Base-by-base conservation (phyloP, 495 filamentous ascomycete genomes). In the Haplographium delicatum region DNA sequence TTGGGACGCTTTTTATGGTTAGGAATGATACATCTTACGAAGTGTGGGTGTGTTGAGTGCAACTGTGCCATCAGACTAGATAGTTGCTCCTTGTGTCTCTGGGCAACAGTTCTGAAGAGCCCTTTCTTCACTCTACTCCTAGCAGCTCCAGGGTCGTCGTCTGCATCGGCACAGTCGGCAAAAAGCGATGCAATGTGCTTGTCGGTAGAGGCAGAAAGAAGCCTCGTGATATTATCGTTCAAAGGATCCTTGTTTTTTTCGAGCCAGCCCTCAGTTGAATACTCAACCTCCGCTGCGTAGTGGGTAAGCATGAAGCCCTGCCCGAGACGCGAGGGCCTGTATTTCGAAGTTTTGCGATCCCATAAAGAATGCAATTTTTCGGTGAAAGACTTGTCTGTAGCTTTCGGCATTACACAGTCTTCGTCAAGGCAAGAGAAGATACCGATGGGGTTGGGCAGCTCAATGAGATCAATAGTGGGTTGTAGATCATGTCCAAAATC, bases 181-280 rank as follows among this genome's bases (percentile, higher is more conserved):
- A 99, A 99, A 0, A 99, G 72, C 44, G 80, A 76, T 4, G 90
- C 86, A 53, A 96, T 76, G 64, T 97, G 89, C 47, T 75, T 82
- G 57, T 96, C 85, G 1, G 72, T 78, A 5, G 94, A 97, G 4
- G 76, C 73, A 33, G 91, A 89, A 11, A 99, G 76, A 5, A 99
- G 75, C 24, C 85, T 81, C 0, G 94, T 97, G 27, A 97, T 73
- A 56, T 96, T 99, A 72, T 99, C 94, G 52, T 97, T 97, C 8
- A 99, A 67, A 1, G 94, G 94, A 62, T 99, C 94, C 61, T 99
- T 99, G 69, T 99, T 99, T 75, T 97, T 99, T 63, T 96, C 91
- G 25, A 99, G 74, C 94, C 94, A 99, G 39, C 86, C 88, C 19
- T 91, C 81, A 0, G 94, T 99, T 9, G 81, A 85, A 65, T 99